Conservation (phyloP, 306 rosid genomes). For the Bauhinia variegata region DNA sequence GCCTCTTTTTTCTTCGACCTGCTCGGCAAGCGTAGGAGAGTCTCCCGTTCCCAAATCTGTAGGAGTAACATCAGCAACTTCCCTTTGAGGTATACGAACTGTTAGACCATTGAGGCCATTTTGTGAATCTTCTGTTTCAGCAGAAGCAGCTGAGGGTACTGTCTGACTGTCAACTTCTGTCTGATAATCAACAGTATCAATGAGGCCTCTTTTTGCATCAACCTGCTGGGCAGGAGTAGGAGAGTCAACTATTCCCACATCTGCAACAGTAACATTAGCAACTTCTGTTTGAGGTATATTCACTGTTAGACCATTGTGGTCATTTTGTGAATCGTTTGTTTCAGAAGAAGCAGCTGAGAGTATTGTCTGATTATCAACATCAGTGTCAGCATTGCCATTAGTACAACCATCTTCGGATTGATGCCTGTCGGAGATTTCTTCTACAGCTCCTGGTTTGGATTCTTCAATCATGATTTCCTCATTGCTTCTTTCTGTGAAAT, state of each 20-base stretch:
- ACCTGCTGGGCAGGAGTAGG: not conserved
- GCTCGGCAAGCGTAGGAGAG: conserved; percentile 46
- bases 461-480: conserved; percentile 35
- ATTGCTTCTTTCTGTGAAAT: conserved; percentile 34
- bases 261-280: conserved; percentile 12
- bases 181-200: too few species aligned
- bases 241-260: conserved; percentile 21
- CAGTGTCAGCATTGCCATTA: conserved; percentile 26
- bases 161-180: conserved; percentile 24
- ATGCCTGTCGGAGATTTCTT: conserved; percentile 29
- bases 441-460: conserved; percentile 34
- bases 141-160: conserved; percentile 38
- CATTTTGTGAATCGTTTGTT: conserved; percentile 30
- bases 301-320: conserved; percentile 23
- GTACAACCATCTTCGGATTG: conserved; percentile 39
- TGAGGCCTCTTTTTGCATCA: too few species aligned
- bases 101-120: conserved; percentile 31
- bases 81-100: conserved; percentile 32
- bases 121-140: conserved; percentile 43
- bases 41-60: conserved; percentile 40
- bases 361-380: conserved; percentile 22
- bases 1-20: conserved; percentile 55
- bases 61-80: conserved; percentile 13
- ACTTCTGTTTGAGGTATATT: conserved; percentile 36
- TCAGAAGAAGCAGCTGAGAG: conserved; percentile 31